Evolutionary conservation across 2,329 filamentous ascomycete species (phyloP), one percentile per base, ranked within the genome.

Genomic region (Penicillium sp.): DNA sequence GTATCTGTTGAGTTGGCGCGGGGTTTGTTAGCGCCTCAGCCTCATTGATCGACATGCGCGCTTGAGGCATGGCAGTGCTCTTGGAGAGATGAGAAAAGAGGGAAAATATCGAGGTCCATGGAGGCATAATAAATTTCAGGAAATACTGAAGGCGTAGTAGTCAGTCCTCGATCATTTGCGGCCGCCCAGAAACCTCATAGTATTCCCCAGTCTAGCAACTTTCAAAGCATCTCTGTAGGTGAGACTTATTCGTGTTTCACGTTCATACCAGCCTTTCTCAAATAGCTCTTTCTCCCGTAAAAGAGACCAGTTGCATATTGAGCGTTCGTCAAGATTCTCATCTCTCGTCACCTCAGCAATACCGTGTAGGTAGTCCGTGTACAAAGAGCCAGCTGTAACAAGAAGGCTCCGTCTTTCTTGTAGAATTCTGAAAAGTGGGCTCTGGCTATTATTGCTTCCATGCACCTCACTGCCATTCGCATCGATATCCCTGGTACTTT

Each of bases 171-270:
- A 22, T 22, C 18, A 22, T 22, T 9, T 5, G 18, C 18, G 16
- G 6, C 47, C 51, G 20, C 57, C 56, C 32, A 72, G 54, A 34
- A 75, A 71, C 44, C 76, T 80, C 37, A 89, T 66, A 52, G 79
- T 85, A 58, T 70, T 78, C 17, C 83, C 84, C 14, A 87, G 64
- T 50, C 80, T 85, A 6, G 82, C 83, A 12, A 93, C 84, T 55
- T 83, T 85, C 49, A 90, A 67, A 27, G 96, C 90, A 67, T 96
- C 89, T 48, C 90, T 75, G 59, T 92, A 80, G 2, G 78, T 82
- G 50, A 82, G 60, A 58, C 78, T 81, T 22, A 76, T 66, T 47
- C 78, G 69, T 17, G 69, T 77, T 32, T 59, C 57, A 42, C 78
- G 66, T 25, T 62, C 54, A 46, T 68, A 74, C 39, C 55, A 57